Conservation (phyloP, 2,329 filamentous ascomycete genomes). For the Trichoderma sp. region DNA sequence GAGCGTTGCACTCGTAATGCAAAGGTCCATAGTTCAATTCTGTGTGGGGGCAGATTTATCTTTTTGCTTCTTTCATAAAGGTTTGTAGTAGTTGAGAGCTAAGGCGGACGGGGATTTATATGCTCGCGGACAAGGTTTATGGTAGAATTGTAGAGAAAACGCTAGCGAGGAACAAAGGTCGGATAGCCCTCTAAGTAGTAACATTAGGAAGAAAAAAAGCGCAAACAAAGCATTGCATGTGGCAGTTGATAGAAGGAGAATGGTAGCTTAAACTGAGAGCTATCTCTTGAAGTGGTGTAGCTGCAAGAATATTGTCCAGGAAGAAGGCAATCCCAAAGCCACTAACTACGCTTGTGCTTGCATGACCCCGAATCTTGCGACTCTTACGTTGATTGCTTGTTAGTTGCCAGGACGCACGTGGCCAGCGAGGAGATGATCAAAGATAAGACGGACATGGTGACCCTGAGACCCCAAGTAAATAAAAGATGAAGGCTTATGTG, state of each 20-base stretch:
- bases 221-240: not conserved
- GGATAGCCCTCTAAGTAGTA: not conserved
- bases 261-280: not conserved
- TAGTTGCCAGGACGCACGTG: not conserved
- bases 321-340: not conserved
- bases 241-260: not conserved
- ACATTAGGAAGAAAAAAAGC: not conserved
- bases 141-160: not conserved
- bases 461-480: not conserved
- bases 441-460: not conserved
- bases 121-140: not conserved
- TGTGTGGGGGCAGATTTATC: constrained; percentile 21
- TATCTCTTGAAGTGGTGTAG: not conserved
- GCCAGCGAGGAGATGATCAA: not conserved
- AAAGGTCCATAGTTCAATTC: constrained; percentile 26
- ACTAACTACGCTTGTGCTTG: not conserved
- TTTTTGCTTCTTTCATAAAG: not conserved
- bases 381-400: not conserved
- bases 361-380: not conserved
- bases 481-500: not conserved
- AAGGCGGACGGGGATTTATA: not conserved
- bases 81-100: not conserved
- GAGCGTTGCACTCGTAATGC: constrained; percentile 27
- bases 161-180: not conserved
- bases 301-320: not conserved